phyloP scores from a whole-genome alignment of 441 rosid genomes.

The Capsella rubella region DNA sequence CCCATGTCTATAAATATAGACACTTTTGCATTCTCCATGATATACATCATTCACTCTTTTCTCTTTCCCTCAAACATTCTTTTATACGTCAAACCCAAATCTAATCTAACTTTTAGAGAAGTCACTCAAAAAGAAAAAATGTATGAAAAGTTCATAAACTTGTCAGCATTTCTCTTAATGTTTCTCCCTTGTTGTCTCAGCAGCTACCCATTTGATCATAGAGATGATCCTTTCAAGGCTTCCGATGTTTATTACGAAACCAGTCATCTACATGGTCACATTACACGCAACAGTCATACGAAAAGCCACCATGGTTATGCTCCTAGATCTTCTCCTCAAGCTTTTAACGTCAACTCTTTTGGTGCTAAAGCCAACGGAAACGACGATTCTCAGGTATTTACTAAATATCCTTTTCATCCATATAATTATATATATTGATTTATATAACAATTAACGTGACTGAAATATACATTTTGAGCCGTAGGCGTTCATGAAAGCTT shows the following conservation, averaged over 20 bases:
- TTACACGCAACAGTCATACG: neutral
- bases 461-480: constrained; percentile 19
- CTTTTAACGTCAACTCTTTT: constrained; percentile 66
- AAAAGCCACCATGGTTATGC: constrained; percentile 27
- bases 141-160: constrained; percentile 29
- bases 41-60: constrained; percentile 36
- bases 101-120: constrained; percentile 43
- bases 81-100: constrained; percentile 40
- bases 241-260: constrained; percentile 25
- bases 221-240: constrained; percentile 32
- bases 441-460: constrained; percentile 16
- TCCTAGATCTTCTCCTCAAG: constrained; percentile 41
- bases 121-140: constrained; percentile 19
- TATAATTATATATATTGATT: constrained; percentile 8
- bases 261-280: constrained; percentile 38
- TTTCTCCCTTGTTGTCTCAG: constrained; percentile 36
- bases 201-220: constrained; percentile 38
- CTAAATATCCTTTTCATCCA: constrained; percentile 2
- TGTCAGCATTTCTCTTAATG: constrained; percentile 34
- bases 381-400: constrained; percentile 75
- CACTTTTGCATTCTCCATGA: constrained; percentile 33
- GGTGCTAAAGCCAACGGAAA: constrained; percentile 81
- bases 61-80: constrained; percentile 31
- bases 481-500: constrained; percentile 84
- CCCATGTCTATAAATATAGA: constrained; percentile 41